Percentiles rank a stretch among this genome's conserved stretches.
phyloP scores from a whole-genome alignment of 495 filamentous ascomycete species.

The Neurospora tetraspora region DNA sequence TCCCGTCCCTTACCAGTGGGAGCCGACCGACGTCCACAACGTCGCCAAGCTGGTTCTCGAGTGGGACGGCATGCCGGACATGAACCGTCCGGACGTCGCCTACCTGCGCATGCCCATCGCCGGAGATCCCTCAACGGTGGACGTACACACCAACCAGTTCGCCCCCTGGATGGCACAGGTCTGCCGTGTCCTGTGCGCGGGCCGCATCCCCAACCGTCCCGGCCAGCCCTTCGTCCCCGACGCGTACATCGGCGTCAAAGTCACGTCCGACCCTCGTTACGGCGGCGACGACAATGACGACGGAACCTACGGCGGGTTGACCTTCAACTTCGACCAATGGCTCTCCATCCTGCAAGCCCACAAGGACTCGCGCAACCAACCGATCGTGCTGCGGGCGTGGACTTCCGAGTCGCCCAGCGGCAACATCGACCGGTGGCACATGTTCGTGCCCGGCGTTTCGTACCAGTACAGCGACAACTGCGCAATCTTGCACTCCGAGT shows the following conservation, averaged over 20 bases:
- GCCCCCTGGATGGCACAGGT: conserved; percentile 8
- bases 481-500: conserved; percentile 1
- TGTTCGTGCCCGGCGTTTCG: conserved; percentile 10
- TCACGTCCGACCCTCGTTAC: background rate
- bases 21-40: conserved; percentile 2
- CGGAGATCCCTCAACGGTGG: background rate
- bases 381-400: background rate
- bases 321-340: conserved; percentile 7
- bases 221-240: conserved; percentile 16
- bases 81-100: conserved; percentile 16
- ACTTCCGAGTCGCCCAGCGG: background rate
- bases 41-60: conserved; percentile 10
- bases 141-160: conserved; percentile 11
- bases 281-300: background rate
- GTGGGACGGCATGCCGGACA: conserved; percentile 7
- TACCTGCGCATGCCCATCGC: conserved; percentile 18
- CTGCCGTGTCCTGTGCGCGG: conserved; percentile 14
- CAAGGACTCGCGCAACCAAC: background rate
- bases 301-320: conserved; percentile 14
- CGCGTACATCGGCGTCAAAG: conserved; percentile 5
- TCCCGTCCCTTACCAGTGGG: conserved; percentile 11
- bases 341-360: background rate
- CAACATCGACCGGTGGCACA: conserved; percentile 7
- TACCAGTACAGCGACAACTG: background rate
- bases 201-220: conserved; percentile 11